These are phyloP conservation scores for Fraxinus latifolia DNA, from an alignment of 305 asterid species.

Conservation along the genomic window DNA sequence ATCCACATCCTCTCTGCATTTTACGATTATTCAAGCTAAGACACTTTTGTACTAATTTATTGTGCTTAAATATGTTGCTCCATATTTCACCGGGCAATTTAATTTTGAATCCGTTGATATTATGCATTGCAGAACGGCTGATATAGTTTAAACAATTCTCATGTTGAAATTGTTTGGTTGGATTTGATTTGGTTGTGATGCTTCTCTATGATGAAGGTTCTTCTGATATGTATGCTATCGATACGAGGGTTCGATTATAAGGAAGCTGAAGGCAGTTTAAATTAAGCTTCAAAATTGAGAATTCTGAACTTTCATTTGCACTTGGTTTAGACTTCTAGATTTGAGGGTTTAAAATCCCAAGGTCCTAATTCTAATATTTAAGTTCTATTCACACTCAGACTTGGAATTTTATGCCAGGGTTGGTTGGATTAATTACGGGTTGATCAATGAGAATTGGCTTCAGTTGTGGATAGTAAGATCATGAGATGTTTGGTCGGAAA, in stretches of 20 bases:
- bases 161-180: neutral
- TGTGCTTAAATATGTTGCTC: neutral
- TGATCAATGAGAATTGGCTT: neutral
- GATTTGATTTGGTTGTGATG: neutral
- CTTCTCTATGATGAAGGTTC: neutral
- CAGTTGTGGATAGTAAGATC: neutral
- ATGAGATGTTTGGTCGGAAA: neutral
- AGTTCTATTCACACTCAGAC: neutral
- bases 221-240: neutral
- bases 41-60: neutral
- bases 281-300: neutral
- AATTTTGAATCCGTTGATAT: neutral
- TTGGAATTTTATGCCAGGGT: neutral
- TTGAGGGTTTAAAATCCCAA: neutral
- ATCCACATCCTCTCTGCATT: neutral
- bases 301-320: neutral
- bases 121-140: neutral
- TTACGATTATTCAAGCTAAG: neutral
- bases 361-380: neutral
- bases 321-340: neutral
- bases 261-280: neutral
- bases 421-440: neutral
- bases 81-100: neutral
- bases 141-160: neutral
- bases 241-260: neutral